These are phyloP conservation scores for Cadophora malorum DNA, from an alignment of 2,329 filamentous ascomycete species.

Conservation along the genomic window DNA sequence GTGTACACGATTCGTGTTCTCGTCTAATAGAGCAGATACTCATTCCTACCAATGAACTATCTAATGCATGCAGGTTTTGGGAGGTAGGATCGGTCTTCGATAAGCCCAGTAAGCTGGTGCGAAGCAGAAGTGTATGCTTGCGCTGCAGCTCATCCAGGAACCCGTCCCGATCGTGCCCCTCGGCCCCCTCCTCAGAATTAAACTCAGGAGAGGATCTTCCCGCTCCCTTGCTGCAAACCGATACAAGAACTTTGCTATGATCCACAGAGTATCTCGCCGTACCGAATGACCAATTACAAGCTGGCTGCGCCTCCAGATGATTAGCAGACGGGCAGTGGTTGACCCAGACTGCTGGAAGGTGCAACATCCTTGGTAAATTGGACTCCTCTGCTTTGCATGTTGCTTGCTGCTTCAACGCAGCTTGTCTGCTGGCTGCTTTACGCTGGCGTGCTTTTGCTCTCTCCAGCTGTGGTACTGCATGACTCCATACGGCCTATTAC, in stretches of 20 bases:
- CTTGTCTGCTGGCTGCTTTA: conserved; percentile 9
- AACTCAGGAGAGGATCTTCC: not conserved
- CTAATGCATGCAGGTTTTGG: not conserved
- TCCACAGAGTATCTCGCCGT: conserved; percentile 3
- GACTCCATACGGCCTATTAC: not conserved
- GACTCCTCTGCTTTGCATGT: not conserved
- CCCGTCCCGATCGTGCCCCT: conserved; percentile 6
- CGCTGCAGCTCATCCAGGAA: conserved; percentile 16
- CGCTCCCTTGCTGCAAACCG: conserved; percentile 3
- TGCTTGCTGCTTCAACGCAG: not conserved
- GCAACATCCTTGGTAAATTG: conserved; percentile 22
- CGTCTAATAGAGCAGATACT: not conserved
- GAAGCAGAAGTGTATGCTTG: conserved; percentile 7
- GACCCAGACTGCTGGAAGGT: conserved; percentile 26
- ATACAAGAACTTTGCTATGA: conserved; percentile 3
- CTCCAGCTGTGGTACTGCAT: conserved; percentile 21
- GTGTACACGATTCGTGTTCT: not conserved
- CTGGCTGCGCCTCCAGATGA: conserved; percentile 10
- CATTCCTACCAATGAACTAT: not conserved
- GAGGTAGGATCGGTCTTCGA: not conserved
- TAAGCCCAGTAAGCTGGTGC: not conserved
- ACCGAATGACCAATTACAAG: not conserved
- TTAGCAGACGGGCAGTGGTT: conserved; percentile 16
- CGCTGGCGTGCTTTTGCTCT: not conserved
- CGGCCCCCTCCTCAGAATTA: not conserved